Base-by-base conservation (phyloP, 2,329 filamentous ascomycete genomes). In the Simplicillium sp. region DNA sequence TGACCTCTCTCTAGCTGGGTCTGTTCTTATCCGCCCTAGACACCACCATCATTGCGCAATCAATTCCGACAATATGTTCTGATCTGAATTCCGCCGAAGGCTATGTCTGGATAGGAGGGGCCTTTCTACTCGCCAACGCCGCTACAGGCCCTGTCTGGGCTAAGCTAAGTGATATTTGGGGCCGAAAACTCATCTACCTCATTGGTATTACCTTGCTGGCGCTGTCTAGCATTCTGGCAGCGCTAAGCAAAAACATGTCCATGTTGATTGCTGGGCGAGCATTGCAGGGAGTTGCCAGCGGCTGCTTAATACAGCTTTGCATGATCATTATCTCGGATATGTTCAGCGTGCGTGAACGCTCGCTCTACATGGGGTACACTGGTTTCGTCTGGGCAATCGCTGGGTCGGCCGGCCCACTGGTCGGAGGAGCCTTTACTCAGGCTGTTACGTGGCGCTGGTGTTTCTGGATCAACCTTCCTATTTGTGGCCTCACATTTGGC, bases 91-190 rank as follows among this genome's bases (percentile, higher is more conserved):
- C 80, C 4, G 72, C 74, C 2, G 65, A 73, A 5, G 81, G 80
- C 11, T 85, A 84, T 57, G 75, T 75, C 20, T 86, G 82, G 83
- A 77, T 87, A 42, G 82, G 82, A 3, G 75, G 72, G 15, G 75
- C 80, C 2, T 87, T 80, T 51, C 66, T 84, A 4, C 70, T 86
- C n/a, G 78, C 76, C 34, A 77, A 75, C 52, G 75, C 79, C 0
- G 74, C 63, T 58, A 67, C 69, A 1, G 71, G 72, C 0, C 80
- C 80, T 1, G 74, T 80, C 40, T 86, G 80, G 82, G 80, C 78
- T 20, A 73, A 72, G 47, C 56, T 75, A 39, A 67, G 65, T 5
- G 72, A 76, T 46, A 74, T 76, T 35, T 76, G 66, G 65, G 72
- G 72, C 7, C 64, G 72, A 7, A 75, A 74, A 50, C 65, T 66